Evolutionary conservation across 305 asterid species (phyloP).

Genomic region (Solanum hybrid): DNA sequence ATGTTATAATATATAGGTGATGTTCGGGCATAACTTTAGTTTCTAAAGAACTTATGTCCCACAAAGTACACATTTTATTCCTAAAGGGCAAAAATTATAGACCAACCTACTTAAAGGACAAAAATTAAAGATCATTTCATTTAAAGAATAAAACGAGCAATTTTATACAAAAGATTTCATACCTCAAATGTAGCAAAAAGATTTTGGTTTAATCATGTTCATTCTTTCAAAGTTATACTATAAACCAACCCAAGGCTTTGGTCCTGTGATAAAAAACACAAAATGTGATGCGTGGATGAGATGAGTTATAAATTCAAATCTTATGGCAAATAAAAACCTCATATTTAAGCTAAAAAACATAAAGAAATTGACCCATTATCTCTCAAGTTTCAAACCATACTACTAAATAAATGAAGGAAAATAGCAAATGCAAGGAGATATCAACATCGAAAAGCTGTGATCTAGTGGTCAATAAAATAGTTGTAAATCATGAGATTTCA

Average conservation of each 20-base stretch:
- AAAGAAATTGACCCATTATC: neutral
- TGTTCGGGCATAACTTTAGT: neutral
- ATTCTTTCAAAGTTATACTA: neutral
- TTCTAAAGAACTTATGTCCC: neutral
- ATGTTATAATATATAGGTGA: neutral
- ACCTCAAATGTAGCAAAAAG: neutral
- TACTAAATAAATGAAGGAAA: no score
- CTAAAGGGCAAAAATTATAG: neutral
- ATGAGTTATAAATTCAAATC: neutral
- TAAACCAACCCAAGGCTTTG: neutral
- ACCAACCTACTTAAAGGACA: neutral
- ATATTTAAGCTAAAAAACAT: neutral
- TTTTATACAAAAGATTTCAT: neutral
- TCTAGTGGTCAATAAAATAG: fast-evolving
- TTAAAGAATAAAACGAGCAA: no score
- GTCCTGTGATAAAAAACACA: neutral
- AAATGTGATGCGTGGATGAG: neutral
- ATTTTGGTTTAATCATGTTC: neutral
- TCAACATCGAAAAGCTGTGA: fast-evolving
- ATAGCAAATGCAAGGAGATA: neutral
- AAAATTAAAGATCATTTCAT: neutral
- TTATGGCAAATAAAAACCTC: neutral
- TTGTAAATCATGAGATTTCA: neutral
- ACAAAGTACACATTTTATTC: neutral
- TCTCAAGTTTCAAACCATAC: neutral